phyloP scores from a whole-genome alignment of 2,329 filamentous ascomycete genomes.

The Fusarium sp. region DNA sequence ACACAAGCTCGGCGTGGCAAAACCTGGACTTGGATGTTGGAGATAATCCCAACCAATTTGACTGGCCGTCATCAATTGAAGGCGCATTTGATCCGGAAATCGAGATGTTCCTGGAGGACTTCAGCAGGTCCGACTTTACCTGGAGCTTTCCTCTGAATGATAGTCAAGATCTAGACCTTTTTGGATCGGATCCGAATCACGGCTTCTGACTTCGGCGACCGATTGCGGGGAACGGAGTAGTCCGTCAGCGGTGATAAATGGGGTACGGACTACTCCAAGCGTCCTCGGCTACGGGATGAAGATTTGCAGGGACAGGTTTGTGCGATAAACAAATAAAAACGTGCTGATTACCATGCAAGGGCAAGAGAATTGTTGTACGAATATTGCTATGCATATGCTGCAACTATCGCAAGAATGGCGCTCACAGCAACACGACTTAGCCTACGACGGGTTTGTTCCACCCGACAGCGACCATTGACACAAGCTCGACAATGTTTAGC shows the following conservation, averaged over 20 bases:
- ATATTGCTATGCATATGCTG: not conserved
- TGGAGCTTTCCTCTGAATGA: constrained; percentile 25
- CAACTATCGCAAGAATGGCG: not conserved
- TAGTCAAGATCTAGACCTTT: constrained; percentile 2
- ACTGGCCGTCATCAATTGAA: not conserved
- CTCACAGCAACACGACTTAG: not conserved
- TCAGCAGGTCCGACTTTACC: constrained; percentile 23
- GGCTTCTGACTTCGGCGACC: not conserved
- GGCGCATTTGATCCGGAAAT: constrained; percentile 27
- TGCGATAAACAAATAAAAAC: not conserved
- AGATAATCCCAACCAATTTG: not conserved
- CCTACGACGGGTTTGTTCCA: not conserved
- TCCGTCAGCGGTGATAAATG: not conserved
- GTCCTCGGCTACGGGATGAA: not conserved
- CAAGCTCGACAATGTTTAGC: not conserved
- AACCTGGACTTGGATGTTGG: not conserved
- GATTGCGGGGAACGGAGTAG: constrained; percentile 1
- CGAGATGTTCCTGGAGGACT: constrained; percentile 32
- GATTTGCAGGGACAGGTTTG: not conserved
- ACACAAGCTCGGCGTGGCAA: constrained; percentile 1
- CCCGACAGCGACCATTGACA: rapidly evolving
- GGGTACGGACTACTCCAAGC: constrained; percentile 1
- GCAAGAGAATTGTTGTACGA: rapidly evolving
- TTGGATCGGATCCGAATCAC: not conserved
- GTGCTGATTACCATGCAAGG: not conserved